Evolutionary conservation across 139 green algal genomes (phyloP).

Genomic region (Monoraphidium neglectum): DNA sequence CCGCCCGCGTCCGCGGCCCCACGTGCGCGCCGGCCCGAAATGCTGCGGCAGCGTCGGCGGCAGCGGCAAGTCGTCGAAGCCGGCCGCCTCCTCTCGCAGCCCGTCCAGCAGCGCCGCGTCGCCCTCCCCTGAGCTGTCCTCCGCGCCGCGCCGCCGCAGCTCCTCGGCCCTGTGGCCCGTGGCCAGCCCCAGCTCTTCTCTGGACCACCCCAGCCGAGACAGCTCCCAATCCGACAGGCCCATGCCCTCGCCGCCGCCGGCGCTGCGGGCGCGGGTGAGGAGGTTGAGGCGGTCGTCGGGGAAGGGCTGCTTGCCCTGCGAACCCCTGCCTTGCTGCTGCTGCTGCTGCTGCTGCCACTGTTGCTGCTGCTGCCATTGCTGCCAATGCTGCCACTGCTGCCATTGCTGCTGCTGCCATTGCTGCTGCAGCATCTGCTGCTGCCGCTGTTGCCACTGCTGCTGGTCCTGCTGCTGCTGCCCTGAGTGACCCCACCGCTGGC

Average conservation of each 20-base stretch:
- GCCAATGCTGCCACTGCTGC: background rate
- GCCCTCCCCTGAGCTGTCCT: too few relatives aligned
- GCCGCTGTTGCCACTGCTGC: background rate
- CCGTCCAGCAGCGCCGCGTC: too few relatives aligned
- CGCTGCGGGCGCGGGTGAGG: background rate
- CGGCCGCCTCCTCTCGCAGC: background rate
- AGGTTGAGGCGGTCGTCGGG: background rate
- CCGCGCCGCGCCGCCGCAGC: background rate
- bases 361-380: background rate
- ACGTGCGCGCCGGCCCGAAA: background rate
- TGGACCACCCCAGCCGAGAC: background rate
- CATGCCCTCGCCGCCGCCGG: conserved; percentile 1
- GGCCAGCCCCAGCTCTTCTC: conserved; percentile 6
- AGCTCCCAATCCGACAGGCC: conserved; percentile 1
- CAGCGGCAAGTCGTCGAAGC: too few relatives aligned
- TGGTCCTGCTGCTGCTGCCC: conserved; percentile 14
- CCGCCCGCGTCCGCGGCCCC: background rate
- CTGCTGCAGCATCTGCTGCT: background rate
- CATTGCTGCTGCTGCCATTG: background rate
- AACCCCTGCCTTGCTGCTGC: background rate
- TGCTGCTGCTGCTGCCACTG: background rate
- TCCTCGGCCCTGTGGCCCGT: background rate
- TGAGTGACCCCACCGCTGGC: background rate
- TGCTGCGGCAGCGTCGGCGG: too few relatives aligned
- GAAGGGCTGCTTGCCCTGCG: background rate